Evolutionary conservation across 73 alveolate species (phyloP), one percentile per base, ranked within the genome.

Genomic region (Paramecium bursaria): DNA sequence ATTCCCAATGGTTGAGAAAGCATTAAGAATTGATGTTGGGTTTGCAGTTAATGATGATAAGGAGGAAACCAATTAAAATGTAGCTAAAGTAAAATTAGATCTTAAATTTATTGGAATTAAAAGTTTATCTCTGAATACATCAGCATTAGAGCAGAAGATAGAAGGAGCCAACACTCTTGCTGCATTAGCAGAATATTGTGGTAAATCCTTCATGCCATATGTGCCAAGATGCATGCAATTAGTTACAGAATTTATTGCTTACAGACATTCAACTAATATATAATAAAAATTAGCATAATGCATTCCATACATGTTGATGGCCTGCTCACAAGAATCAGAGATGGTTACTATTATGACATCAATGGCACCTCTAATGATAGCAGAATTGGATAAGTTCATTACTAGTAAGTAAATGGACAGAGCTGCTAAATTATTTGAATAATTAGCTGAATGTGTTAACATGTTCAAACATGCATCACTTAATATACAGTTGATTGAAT

Each of bases 141-240:
- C 79, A 53, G 89, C 89, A 35, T 61, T 79, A 11, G 89, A 79
- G 46, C 39, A 79, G 46, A 79, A 79, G 74, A 57, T 79, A 10
- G 89, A 79, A 79, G 89, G 85, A 25, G 75, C 76, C 46, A 80
- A 79, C 22, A 79, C 89, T 39, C 47, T 79, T n/a, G 51, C 46
- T n/a, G 73, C 61, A 42, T 19, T 79, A n/a, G 82, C 89, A 13
- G 82, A 35, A 6, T 48, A 61, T 26, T 50, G 85, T 39, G 76
- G 76, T 9, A 79, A 61, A 42, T 61, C 89, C 1, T 79, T 79
- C 44, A 44, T 49, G 30, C 89, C 89, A 22, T 79, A 79, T 22
- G 73, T 79, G 3, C 50, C 75, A 26, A 33, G 46, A 22, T 49
- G 74, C 0, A 26, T 79, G 1, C 39, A 29, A 2, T 25, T 79